Evolutionary conservation across 2,329 filamentous ascomycete species (phyloP).

Genomic region (Thielaviopsis musarum): DNA sequence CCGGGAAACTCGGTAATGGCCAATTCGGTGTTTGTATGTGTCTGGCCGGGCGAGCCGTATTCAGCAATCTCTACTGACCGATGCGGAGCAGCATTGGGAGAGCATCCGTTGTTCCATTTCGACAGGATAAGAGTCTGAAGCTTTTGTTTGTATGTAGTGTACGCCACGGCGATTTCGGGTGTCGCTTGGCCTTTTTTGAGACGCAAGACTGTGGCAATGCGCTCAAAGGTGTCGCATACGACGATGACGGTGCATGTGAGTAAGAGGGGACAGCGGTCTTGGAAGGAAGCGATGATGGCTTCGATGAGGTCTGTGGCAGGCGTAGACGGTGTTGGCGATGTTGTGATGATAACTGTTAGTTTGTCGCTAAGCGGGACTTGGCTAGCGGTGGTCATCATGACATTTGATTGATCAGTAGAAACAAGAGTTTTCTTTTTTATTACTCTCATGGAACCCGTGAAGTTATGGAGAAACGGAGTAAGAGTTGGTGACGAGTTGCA

Average conservation of each 20-base stretch:
- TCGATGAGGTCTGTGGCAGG: slow-evolving; percentile 35
- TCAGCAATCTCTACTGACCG: slow-evolving; percentile 24
- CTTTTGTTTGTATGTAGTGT: slow-evolving; percentile 29
- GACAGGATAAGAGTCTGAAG: slow-evolving; percentile 24
- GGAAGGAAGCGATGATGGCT: slow-evolving; percentile 29
- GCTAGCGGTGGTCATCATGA: not conserved
- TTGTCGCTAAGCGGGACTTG: not conserved
- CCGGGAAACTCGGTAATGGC: slow-evolving; percentile 20
- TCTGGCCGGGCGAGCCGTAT: slow-evolving; percentile 25
- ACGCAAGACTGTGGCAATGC: slow-evolving; percentile 25
- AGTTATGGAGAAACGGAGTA: no score
- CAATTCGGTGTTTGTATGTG: slow-evolving; percentile 21
- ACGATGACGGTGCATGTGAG: slow-evolving; percentile 29
- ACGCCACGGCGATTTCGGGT: slow-evolving; percentile 25
- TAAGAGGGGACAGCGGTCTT: slow-evolving; percentile 24
- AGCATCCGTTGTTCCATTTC: slow-evolving; percentile 7
- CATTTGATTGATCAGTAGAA: no score
- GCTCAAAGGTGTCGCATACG: slow-evolving; percentile 36
- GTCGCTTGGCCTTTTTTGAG: slow-evolving; percentile 39
- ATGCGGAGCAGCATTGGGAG: not conserved
- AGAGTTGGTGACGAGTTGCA: no score
- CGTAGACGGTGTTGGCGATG: slow-evolving; percentile 36
- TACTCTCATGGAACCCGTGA: no score
- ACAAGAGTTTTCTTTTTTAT: no score
- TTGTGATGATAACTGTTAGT: slow-evolving; percentile 30